These are phyloP conservation scores for Singerocomus rubriflavus DNA, from an alignment of 1,284 basidiomycete genomes.

Conservation along the genomic window DNA sequence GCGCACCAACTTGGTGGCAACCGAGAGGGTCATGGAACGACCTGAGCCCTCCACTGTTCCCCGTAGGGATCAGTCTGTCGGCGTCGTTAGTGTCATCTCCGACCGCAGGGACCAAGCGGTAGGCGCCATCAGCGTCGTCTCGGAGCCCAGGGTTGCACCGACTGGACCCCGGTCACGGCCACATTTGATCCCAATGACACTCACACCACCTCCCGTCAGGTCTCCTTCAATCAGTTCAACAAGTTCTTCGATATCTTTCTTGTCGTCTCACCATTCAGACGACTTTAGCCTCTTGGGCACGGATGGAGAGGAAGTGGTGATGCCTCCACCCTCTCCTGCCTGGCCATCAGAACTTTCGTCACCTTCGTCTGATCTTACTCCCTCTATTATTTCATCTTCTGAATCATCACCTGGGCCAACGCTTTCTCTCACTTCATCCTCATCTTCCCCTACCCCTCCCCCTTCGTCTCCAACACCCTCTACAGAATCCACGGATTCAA, in stretches of 20 bases:
- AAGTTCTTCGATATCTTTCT: constrained; percentile 55
- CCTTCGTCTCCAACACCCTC: constrained; percentile 36
- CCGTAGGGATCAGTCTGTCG: constrained; percentile 43
- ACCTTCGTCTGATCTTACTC: constrained; percentile 31
- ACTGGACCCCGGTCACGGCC: constrained; percentile 27
- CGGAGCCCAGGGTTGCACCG: constrained; percentile 25
- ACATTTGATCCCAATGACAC: constrained; percentile 20
- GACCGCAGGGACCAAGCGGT: constrained; percentile 41
- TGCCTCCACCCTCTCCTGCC: constrained; percentile 25
- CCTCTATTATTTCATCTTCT: constrained; percentile 34
- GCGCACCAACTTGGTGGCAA: constrained; percentile 25
- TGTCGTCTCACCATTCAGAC: constrained; percentile 76
- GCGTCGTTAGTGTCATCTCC: constrained; percentile 26
- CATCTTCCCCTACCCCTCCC: constrained; percentile 33
- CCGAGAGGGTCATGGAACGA: constrained; percentile 17
- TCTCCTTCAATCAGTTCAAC: constrained; percentile 48
- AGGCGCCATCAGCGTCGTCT: constrained; percentile 30
- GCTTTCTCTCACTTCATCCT: constrained; percentile 32
- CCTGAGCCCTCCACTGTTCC: constrained; percentile 29
- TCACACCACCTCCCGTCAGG: constrained; percentile 42
- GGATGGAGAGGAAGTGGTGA: constrained; percentile 34
- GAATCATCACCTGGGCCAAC: constrained; percentile 32
- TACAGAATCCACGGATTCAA: constrained; percentile 37
- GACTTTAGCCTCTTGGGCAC: constrained; percentile 46
- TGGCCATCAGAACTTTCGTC: constrained; percentile 34